Conservation (phyloP, 805 yeast genomes). For the Brettanomyces custersianus region DNA sequence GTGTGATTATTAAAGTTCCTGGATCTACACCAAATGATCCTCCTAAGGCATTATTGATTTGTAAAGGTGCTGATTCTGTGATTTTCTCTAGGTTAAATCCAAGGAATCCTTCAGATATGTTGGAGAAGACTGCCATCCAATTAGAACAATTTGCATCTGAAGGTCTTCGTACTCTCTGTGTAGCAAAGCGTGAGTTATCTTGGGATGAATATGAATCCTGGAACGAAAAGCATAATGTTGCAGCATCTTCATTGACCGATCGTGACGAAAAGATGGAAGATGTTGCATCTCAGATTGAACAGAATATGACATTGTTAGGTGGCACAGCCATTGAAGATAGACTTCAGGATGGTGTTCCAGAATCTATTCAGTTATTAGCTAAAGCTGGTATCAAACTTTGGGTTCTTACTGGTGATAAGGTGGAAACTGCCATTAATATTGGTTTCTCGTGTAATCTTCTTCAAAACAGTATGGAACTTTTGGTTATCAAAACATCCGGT, state of each 20-base stretch:
- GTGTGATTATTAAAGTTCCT: constrained; percentile 69
- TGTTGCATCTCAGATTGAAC: constrained; percentile 67
- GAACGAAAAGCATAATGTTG: constrained; percentile 54
- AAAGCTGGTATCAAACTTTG: constrained; percentile 77
- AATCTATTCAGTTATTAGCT: constrained; percentile 58
- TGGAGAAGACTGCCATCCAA: constrained; percentile 62
- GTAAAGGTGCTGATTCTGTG: constrained; percentile 82
- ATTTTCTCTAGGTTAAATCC: constrained; percentile 56
- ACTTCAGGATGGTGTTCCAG: constrained; percentile 81
- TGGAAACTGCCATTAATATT: constrained; percentile 84
- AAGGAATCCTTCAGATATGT: constrained; percentile 32
- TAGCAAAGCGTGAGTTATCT: constrained; percentile 59
- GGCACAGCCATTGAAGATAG: constrained; percentile 87
- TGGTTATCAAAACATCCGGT: constrained; percentile 54
- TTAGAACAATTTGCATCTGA: constrained; percentile 74
- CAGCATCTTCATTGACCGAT: constrained; percentile 49
- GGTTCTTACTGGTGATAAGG: constrained; percentile 84
- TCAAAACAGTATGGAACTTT: constrained; percentile 66
- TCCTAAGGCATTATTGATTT: constrained; percentile 55
- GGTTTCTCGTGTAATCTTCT: constrained; percentile 78
- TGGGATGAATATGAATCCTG: constrained; percentile 57
- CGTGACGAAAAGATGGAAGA: constrained; percentile 69
- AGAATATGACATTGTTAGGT: constrained; percentile 56
- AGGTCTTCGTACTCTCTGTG: constrained; percentile 75
- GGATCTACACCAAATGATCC: constrained; percentile 33